phyloP scores from a whole-genome alignment of 352 stramenopile genomes.

The Phytopythium ostracodes region DNA sequence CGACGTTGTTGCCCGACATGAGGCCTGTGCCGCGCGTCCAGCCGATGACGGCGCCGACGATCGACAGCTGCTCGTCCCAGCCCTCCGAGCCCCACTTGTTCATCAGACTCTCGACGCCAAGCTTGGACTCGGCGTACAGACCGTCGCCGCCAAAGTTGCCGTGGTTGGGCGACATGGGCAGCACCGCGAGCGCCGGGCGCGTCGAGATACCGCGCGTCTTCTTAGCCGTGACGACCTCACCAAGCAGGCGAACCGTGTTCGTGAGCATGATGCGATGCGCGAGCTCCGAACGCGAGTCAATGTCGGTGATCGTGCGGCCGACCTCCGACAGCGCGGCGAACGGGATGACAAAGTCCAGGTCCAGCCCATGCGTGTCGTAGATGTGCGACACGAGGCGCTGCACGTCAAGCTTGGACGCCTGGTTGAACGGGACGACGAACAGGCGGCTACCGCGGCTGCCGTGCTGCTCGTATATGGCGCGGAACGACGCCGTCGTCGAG shows the following conservation, averaged over 20 bases:
- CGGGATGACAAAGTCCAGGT: slow-evolving; percentile 86
- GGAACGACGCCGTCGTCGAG: slow-evolving; percentile 57
- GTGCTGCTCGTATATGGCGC: slow-evolving; percentile 82
- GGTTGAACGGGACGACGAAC: slow-evolving; percentile 83
- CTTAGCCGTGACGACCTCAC: slow-evolving; percentile 75
- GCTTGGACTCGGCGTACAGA: slow-evolving; percentile 87
- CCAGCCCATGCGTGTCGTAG: slow-evolving; percentile 77
- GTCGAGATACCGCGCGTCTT: slow-evolving; percentile 62
- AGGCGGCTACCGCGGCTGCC: slow-evolving; percentile 75
- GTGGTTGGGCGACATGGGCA: slow-evolving; percentile 86
- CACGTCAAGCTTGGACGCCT: slow-evolving; percentile 78
- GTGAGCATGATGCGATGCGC: slow-evolving; percentile 88
- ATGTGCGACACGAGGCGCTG: slow-evolving; percentile 69
- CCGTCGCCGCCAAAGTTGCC: slow-evolving; percentile 84
- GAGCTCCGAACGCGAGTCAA: slow-evolving; percentile 74
- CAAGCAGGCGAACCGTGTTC: slow-evolving; percentile 80
- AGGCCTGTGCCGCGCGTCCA: slow-evolving; percentile 86
- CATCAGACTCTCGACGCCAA: slow-evolving; percentile 83
- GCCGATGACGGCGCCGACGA: slow-evolving; percentile 83
- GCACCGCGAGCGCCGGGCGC: slow-evolving; percentile 67
- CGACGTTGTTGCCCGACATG: slow-evolving; percentile 88
- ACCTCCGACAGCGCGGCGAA: slow-evolving; percentile 83
- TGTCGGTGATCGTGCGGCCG: slow-evolving; percentile 72
- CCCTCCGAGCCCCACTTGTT: slow-evolving; percentile 85
- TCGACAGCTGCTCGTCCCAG: slow-evolving; percentile 83